Evolutionary conservation across 768 basidiomycete species (phyloP), one percentile per base, ranked within the genome.

Genomic region (Amanita polypyramis): DNA sequence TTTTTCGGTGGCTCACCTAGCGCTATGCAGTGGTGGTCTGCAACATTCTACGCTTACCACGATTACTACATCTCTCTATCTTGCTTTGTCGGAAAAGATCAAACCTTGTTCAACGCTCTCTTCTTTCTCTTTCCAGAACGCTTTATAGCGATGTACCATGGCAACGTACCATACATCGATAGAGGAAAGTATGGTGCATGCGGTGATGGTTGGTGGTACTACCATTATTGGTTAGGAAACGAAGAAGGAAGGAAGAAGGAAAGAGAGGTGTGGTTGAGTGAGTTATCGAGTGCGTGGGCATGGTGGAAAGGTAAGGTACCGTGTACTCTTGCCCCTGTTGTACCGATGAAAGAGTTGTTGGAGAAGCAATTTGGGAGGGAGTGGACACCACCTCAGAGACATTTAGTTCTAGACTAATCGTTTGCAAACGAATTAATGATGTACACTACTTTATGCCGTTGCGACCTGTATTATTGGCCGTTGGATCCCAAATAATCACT

Each of bases 81-180:
- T n/a, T 53, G 64, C 7, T 79, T 79, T 54, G 73, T 77, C 14
- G 76, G 77, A 7, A 77, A 77, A 54, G 79, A 79, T 58, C 74
- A 79, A 56, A 72, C 72, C 0, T 51, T 80, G 29, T 72, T 79
- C 56, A 79, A 74, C 52, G 59, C 69, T 1, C 56, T 75, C 43
- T 55, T 74, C 49, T 51, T 72, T 25, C 68, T 76, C 35, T 67
- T 68, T 57, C 71, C 77, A 1, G 56, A 63, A 3, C 69, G 70
- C 15, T 62, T 79, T 56, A 55, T 74, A 19, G 65, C 70, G 1
- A 65, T 76, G 21, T 74, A 42, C 54, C 51, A 42, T 11, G 35
- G 51, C 17, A 53, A 52, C 49, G 45, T 35, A 32, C 59, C 50
- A 38, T 54, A 42, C n/a, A 45, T 55, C 38, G 60, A 60, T 32